phyloP scores from a whole-genome alignment of 2,329 filamentous ascomycete genomes.

The Talaromyces rugulosus region DNA sequence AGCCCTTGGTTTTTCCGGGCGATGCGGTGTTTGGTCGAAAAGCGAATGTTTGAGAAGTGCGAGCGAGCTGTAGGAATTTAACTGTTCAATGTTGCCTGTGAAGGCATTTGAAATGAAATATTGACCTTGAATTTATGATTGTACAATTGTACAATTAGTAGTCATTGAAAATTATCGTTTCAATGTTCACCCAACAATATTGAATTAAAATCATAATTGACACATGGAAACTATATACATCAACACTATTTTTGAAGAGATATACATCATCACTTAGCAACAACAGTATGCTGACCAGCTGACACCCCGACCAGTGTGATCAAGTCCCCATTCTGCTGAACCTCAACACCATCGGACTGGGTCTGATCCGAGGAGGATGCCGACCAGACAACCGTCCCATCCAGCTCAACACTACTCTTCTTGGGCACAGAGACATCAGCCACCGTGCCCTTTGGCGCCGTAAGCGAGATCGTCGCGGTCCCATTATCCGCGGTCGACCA shows the following conservation, averaged over 20 bases:
- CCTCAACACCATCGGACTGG: background rate
- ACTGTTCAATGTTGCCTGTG: background rate
- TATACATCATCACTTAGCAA: background rate
- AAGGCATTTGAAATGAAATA: too few species aligned
- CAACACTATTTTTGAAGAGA: background rate
- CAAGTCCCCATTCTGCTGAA: background rate
- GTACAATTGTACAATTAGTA: too few species aligned
- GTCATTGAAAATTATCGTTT: background rate
- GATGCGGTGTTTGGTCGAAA: background rate
- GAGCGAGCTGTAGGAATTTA: background rate
- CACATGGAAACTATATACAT: background rate
- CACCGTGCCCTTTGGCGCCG: constrained; percentile 6
- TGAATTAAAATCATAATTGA: too few species aligned
- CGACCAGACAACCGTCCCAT: background rate
- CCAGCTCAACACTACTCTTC: background rate
- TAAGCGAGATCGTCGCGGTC: constrained; percentile 3
- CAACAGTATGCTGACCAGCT: background rate
- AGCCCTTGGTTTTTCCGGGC: background rate
- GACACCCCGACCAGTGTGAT: background rate
- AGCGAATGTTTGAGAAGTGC: background rate
- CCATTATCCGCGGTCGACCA: constrained; percentile 28
- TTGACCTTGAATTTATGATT: too few species aligned
- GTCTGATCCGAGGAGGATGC: background rate
- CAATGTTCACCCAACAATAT: too few species aligned
- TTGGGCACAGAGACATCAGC: constrained; percentile 12